phyloP scores from a whole-genome alignment of 2,329 filamentous ascomycete species.

The Elsinoe perseae region DNA sequence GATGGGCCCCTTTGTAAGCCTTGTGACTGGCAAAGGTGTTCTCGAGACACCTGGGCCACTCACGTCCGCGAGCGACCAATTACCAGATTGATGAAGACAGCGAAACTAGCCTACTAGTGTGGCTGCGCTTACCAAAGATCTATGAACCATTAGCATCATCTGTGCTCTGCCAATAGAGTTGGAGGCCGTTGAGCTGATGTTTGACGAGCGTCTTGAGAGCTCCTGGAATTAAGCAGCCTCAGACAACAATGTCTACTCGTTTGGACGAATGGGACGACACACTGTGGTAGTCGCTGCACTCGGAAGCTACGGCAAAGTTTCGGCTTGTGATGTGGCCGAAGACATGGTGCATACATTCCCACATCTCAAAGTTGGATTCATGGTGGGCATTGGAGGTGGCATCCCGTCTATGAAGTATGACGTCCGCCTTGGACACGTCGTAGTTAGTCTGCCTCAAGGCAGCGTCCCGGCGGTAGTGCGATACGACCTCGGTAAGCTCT shows the following conservation, averaged over 20 bases:
- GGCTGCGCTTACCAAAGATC: not conserved
- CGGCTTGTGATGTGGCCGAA: not conserved
- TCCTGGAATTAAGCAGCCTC: not conserved
- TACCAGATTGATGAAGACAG: too few species aligned
- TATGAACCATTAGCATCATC: conserved; percentile 16
- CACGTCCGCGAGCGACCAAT: too few species aligned
- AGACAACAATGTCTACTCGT: conserved; percentile 22
- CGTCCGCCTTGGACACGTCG: conserved; percentile 26
- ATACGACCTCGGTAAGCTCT: conserved; percentile 22
- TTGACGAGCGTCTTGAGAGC: conserved; percentile 14
- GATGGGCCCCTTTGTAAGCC: not conserved
- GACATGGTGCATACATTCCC: not conserved
- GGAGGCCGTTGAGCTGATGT: conserved; percentile 20
- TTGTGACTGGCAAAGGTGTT: too few species aligned
- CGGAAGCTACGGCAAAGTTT: not conserved
- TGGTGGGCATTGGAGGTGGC: conserved; percentile 23
- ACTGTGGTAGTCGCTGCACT: conserved; percentile 19
- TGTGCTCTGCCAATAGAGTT: conserved; percentile 20
- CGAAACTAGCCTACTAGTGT: not conserved
- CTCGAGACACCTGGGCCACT: too few species aligned
- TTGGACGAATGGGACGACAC: conserved; percentile 20
- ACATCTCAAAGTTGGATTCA: conserved; percentile 8
- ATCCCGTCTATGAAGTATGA: conserved; percentile 18
- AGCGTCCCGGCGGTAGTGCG: conserved; percentile 23
- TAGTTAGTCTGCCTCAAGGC: conserved; percentile 21